Evolutionary conservation across 2,329 filamentous ascomycete species (phyloP).

Genomic region (Colletotrichum siamense): DNA sequence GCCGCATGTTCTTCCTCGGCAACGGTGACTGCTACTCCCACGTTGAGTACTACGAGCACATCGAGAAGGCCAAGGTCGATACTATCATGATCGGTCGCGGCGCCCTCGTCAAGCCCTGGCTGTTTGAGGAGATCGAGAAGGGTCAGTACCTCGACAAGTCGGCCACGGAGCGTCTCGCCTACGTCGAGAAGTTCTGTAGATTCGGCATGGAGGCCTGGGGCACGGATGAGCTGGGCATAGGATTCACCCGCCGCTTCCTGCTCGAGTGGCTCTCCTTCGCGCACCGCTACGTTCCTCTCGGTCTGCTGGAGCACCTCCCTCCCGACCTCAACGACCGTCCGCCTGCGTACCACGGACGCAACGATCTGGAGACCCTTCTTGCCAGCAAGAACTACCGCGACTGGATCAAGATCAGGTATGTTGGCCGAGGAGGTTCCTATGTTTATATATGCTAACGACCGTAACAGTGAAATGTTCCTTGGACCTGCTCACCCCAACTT

Average conservation of each 20-base stretch:
- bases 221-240: conserved; percentile 91
- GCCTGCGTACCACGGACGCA: conserved; percentile 80
- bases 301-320: conserved; percentile 85
- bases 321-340: conserved; percentile 89
- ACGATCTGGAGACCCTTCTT: conserved; percentile 93
- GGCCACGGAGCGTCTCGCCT: conserved; percentile 80
- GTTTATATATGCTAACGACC: conserved; percentile 13
- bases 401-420: conserved; percentile 97
- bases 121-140: conserved; percentile 94
- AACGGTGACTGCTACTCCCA: conserved; percentile 98
- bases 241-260: conserved; percentile 88
- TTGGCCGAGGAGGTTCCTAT: not conserved
- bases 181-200: conserved; percentile 87
- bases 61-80: conserved; percentile 82
- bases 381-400: conserved; percentile 92
- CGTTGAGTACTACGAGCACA: conserved; percentile 80
- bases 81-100: conserved; percentile 97
- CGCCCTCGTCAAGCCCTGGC: conserved; percentile 95
- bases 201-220: conserved; percentile 96
- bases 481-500: conserved; percentile 90
- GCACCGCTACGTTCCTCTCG: conserved; percentile 89
- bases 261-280: conserved; percentile 96
- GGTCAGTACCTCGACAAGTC: conserved; percentile 97
- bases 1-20: conserved; percentile 87
- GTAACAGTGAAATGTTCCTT: conserved; percentile 90